Evolutionary conservation across 2,329 filamentous ascomycete species (phyloP), one percentile per base, ranked within the genome.

Genomic region (Huntiella decipiens): DNA sequence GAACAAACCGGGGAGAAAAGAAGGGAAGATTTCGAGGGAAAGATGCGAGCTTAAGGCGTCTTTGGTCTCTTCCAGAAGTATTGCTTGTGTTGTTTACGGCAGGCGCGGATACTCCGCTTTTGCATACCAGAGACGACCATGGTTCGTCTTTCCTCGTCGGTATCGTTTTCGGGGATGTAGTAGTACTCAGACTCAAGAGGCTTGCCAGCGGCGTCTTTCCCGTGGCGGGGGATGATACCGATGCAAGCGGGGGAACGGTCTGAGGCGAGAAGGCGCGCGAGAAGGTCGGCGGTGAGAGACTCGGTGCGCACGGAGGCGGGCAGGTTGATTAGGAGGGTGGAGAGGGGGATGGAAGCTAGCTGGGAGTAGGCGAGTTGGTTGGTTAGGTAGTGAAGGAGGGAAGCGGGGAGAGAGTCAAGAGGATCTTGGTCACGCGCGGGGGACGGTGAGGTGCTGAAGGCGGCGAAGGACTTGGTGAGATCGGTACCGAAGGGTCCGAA

Each of bases 341-440:
- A 92, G 42, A 96, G 70, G 3, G 91, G 88, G 19, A 85, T 91
- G 0, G 87, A 93, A 12, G 88, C 87, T 5, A 96, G 70, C 22
- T 88, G 82, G 1, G 91, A 95, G 61, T 84, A 98, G 31, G 91
- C 91, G 28, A 98, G 74, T 63, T 98, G 91, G 62, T 96, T 96
- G 59, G 91, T 73, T 51, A 93, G 77, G 58, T 98, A 91, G 61
- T 95, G 93, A 55, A 73, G 72, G 52, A 91, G 58, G 28, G 58
- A 52, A 45, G 67, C 61, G 37, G 65, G 33, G 51, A 48, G 34
- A 51, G 50, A 44, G 3, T 45, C 42, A 4, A 49, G 44, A 28
- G 50, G 49, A 8, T 28, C 22, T 28, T 28, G 22, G n/a, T 34
- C 31, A 7, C 32, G 32, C n/a, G 6, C 41, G 28, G 41, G 41